Percentiles rank a stretch among this genome's conserved stretches.
phyloP scores from a whole-genome alignment of 345 rosid species.

The Hypericum perforatum region DNA sequence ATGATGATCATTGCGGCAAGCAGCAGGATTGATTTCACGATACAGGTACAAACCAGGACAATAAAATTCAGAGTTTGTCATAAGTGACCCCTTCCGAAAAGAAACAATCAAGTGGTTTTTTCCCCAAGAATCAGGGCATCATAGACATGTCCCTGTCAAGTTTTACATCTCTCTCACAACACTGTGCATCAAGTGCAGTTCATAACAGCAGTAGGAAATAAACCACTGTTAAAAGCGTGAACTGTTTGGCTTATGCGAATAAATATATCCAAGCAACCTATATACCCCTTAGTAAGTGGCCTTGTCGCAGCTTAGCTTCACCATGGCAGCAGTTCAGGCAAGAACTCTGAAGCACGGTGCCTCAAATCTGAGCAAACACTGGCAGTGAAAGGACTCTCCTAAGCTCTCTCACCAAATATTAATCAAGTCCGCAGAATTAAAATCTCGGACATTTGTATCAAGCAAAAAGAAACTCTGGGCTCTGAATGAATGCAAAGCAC shows the following conservation, averaged over 20 bases:
- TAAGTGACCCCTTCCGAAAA: constrained; percentile 22
- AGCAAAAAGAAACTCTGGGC: constrained; percentile 1
- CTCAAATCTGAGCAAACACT: background rate
- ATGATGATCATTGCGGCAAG: constrained; percentile 30
- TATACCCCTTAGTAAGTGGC: constrained; percentile 24
- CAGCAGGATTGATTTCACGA: constrained; percentile 47
- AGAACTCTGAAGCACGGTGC: constrained; percentile 5
- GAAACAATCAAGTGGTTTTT: constrained; percentile 22
- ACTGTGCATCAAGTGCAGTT: too few species aligned
- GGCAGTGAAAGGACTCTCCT: background rate
- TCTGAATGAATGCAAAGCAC: too few species aligned
- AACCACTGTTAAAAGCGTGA: background rate
- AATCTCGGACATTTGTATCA: background rate
- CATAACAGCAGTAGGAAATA: constrained; percentile 27
- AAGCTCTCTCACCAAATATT: constrained; percentile 3
- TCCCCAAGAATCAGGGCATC: constrained; percentile 23
- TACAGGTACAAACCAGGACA: constrained; percentile 8
- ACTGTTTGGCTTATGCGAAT: constrained; percentile 15
- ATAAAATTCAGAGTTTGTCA: constrained; percentile 11
- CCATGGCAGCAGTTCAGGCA: constrained; percentile 9
- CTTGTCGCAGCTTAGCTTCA: constrained; percentile 14
- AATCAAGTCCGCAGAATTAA: constrained; percentile 1
- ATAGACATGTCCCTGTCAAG: constrained; percentile 38
- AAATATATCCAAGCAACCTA: constrained; percentile 36
- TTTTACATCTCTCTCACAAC: too few species aligned